Evolutionary conservation across 768 basidiomycete species (phyloP), one percentile per base, ranked within the genome.

Genomic region (Boletus patriciae): DNA sequence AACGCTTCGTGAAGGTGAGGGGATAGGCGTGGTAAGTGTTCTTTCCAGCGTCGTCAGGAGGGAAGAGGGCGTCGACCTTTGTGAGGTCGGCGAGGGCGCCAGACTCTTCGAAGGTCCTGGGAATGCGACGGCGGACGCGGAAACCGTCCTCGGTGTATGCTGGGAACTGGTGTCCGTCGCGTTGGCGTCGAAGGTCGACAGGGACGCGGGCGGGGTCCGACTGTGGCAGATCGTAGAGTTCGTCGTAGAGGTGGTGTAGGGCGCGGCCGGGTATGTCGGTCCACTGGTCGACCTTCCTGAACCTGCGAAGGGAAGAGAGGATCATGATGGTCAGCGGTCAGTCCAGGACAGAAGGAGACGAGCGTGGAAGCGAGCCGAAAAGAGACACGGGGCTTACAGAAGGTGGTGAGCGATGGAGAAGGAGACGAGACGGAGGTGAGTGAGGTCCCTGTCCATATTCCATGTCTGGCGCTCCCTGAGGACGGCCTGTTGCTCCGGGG

Each of bases 321-420:
- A 13, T 36, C 0, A 12, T n/a, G 31, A n/a, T 23, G 15, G 9
- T n/a, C n/a, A n/a, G n/a, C n/a, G 12, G 13, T 33, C 4, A 36
- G 11, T 18, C 6, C 8, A 34, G 46, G 6, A 12, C 19, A 12
- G 2, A n/a, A n/a, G n/a, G n/a, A n/a, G n/a, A n/a, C n/a, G n/a
- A n/a, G n/a, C n/a, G n/a, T n/a, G n/a, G n/a, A n/a, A n/a, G n/a
- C n/a, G n/a, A n/a, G n/a, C n/a, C n/a, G 31, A 12, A n/a, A 4
- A 3, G 10, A 16, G 37, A 16, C n/a, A n/a, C n/a, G n/a, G 23
- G 19, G 45, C 54, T 31, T 1, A 62, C 51, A 33, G 13, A 21
- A 59, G 4, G 2, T 62, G 58, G 16, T 59, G 54, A 0, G 61
- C 51, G 1, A 59, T 4, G 3, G 51, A 62, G 7, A 61, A 27